Percentiles rank a stretch among this genome's conserved stretches.
Evolutionary conservation across 2,329 filamentous ascomycete genomes (phyloP).

Genomic region (Clarireedia homoeocarpa): DNA sequence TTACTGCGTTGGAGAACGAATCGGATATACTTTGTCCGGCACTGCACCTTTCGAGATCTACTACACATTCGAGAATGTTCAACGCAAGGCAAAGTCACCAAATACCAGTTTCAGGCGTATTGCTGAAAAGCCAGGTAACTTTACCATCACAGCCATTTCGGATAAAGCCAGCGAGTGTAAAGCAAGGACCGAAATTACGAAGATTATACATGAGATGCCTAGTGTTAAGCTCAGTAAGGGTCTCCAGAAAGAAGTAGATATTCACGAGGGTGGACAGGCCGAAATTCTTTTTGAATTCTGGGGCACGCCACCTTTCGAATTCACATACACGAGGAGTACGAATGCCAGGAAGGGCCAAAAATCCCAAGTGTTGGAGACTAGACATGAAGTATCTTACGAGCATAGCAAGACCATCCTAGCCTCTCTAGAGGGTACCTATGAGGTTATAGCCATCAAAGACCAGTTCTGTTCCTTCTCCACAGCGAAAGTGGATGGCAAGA

Average conservation of each 20-base stretch:
- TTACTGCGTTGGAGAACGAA: slow-evolving; percentile 92
- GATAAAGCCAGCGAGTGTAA: slow-evolving; percentile 87
- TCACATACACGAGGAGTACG: slow-evolving; percentile 88
- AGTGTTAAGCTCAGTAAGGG: slow-evolving; percentile 87
- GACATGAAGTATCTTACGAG: slow-evolving; percentile 78
- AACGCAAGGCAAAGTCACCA: slow-evolving; percentile 69
- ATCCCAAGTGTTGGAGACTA: slow-evolving; percentile 77
- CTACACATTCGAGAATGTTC: slow-evolving; percentile 77
- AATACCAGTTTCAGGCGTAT: slow-evolving; percentile 87
- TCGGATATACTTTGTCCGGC: slow-evolving; percentile 86
- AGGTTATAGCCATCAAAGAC: slow-evolving; percentile 95
- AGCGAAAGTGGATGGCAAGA: slow-evolving; percentile 46
- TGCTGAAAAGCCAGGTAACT: slow-evolving; percentile 82
- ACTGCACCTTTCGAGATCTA: slow-evolving; percentile 87
- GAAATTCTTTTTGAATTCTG: slow-evolving; percentile 94
- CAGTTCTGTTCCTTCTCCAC: slow-evolving; percentile 84
- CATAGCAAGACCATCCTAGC: slow-evolving; percentile 74
- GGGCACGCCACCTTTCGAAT: slow-evolving; percentile 93
- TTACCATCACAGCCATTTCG: slow-evolving; percentile 77
- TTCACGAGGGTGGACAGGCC: slow-evolving; percentile 91
- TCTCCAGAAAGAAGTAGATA: slow-evolving; percentile 73
- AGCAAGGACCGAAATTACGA: slow-evolving; percentile 68
- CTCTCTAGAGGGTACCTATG: slow-evolving; percentile 92
- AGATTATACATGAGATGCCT: slow-evolving; percentile 85
- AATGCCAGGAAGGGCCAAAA: slow-evolving; percentile 74